Percentiles rank a stretch among this genome's conserved stretches.
These are phyloP conservation scores for Cruciata laevipes DNA, from an alignment of 257 asterid species.

Conservation along the genomic window DNA sequence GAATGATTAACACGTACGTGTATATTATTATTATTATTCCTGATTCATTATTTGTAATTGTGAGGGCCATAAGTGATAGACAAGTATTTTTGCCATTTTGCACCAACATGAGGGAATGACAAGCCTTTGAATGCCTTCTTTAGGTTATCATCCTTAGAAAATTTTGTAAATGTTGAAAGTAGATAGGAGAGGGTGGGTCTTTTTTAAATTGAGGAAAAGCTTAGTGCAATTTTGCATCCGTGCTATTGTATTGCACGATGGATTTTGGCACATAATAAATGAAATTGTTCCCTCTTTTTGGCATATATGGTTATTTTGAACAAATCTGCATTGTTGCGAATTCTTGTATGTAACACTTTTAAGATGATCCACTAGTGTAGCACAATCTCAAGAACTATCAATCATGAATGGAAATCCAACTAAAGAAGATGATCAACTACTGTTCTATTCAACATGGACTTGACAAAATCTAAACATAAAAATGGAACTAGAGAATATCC, in stretches of 20 bases:
- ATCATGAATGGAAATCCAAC: neutral
- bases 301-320: neutral
- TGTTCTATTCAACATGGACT: constrained; percentile 4
- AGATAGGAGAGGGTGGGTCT: neutral
- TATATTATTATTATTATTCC: neutral
- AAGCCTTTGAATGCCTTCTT: neutral
- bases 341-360: neutral
- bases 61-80: neutral
- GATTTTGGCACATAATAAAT: neutral
- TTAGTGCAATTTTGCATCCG: constrained; percentile 3
- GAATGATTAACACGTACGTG: neutral
- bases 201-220: neutral
- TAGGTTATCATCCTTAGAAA: neutral
- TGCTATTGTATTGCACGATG: neutral
- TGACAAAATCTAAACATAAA: constrained; percentile 1
- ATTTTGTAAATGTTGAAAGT: neutral
- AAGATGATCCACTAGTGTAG: neutral
- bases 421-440: neutral
- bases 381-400: neutral
- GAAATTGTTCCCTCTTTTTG: neutral
- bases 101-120: neutral
- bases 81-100: neutral
- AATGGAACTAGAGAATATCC: constrained; percentile 18
- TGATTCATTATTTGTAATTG: neutral
- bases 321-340: neutral